These are phyloP conservation scores for Hymenoscyphus scutula DNA, from an alignment of 2,329 filamentous ascomycete species.

Conservation along the genomic window DNA sequence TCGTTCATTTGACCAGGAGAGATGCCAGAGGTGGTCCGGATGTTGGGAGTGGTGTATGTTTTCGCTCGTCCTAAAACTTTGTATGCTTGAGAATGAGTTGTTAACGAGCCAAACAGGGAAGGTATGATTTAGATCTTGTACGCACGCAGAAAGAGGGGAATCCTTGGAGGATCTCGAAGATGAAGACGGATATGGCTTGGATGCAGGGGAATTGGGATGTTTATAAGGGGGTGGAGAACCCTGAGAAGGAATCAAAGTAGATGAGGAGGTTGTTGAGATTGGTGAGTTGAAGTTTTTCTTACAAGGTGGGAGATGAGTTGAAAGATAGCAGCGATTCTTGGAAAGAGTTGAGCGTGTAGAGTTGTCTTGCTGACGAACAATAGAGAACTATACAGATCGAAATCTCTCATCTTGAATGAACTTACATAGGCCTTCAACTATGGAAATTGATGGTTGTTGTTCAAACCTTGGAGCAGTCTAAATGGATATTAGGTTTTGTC, in stretches of 20 bases:
- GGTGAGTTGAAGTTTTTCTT: neutral
- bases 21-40: constrained; percentile 12
- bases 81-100: neutral
- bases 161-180: constrained; percentile 9
- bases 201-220: constrained; percentile 7
- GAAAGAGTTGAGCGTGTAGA: neutral
- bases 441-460: too few species aligned
- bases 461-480: too few species aligned
- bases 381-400: too few species aligned
- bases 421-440: too few species aligned
- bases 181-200: constrained; percentile 12
- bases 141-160: constrained; percentile 7
- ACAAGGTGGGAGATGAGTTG: too few species aligned
- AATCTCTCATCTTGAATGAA: too few species aligned
- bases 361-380: too few species aligned
- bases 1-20: constrained; percentile 5
- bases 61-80: too few species aligned
- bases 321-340: neutral
- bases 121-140: constrained; percentile 8
- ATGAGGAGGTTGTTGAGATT: neutral
- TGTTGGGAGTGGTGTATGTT: constrained; percentile 46
- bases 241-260: neutral
- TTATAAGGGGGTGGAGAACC: constrained; percentile 1
- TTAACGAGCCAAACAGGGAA: neutral
- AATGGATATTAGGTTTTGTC: too few species aligned